phyloP scores from a whole-genome alignment of 208 protist genomes.

The Acanthamoeba castellanii region DNA sequence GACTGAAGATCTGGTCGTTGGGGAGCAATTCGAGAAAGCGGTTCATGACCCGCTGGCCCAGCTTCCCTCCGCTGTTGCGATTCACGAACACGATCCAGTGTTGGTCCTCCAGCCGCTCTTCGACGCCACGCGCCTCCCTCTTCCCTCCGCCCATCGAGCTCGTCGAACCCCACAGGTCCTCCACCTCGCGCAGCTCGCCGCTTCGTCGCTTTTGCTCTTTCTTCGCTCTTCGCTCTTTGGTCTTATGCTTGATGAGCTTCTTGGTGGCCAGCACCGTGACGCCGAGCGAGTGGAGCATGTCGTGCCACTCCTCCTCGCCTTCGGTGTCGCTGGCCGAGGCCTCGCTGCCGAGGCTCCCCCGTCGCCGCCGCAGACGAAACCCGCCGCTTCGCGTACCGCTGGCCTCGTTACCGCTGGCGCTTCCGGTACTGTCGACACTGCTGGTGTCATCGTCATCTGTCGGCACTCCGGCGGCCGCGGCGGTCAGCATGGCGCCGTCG shows the following conservation, averaged over 20 bases:
- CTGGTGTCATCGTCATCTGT: background rate
- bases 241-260: background rate
- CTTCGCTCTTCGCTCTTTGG: background rate
- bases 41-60: conserved; percentile 79
- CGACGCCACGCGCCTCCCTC: background rate
- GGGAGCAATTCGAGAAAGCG: conserved; percentile 81
- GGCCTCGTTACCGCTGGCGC: background rate
- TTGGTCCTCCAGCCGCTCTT: background rate
- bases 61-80: conserved; percentile 85
- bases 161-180: background rate
- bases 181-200: too few species aligned
- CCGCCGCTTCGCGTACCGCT: too few species aligned
- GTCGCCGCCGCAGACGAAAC: background rate
- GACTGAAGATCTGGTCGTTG: conserved; percentile 81
- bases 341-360: conserved; percentile 1
- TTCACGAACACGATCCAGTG: conserved; percentile 86
- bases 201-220: background rate
- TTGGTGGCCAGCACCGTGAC: conserved; percentile 48
- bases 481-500: background rate
- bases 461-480: background rate
- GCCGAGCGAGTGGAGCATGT: conserved; percentile 24
- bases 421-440: background rate
- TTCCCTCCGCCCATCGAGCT: background rate
- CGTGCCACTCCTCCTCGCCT: conserved; percentile 35
- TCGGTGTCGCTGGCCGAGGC: background rate